Evolutionary conservation across 331 rosid species (phyloP), one percentile per base, ranked within the genome.

Genomic region (Pyracantha coccinea): DNA sequence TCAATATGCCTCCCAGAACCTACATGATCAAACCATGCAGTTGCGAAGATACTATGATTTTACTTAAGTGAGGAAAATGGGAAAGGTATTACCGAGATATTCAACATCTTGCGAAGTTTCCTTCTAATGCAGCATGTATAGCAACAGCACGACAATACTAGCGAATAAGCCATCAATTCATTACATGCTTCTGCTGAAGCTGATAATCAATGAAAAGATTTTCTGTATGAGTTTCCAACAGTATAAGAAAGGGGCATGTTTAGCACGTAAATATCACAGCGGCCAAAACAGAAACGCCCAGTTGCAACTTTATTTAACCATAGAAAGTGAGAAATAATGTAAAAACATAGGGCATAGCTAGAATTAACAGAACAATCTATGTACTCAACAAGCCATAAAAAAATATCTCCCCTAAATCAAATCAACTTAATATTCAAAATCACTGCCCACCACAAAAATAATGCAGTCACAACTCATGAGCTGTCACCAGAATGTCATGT

Each of bases 111-210:
- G 73, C 99, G 96, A 68, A 94, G 97, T 77, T 92, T 92, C 82
- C 99, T 92, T 85, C 99, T 87, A 44, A 90, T 60, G 63, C 95
- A 87, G 83, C 99, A 89, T 19, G 99, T 94, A 69, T 94, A 92
- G 85, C 99, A 94, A 84, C 97, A 94, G 78, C 97, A 94, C 12
- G 97, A 92, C 82, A 92, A 69, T 59, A 94, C 73, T 82, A 94
- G 80, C 1, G 99, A 86, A 88, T 94, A 94, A 23, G 97, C 99
- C 97, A 94, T 92, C 88, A 92, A 81, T 35, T 94, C 97, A 69
- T 92, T 94, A 72, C 97, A 94, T 54, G 93, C 96, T 73, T 94
- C 97, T 28, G 79, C 88, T 8, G 97, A 78, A 79, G 99, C 97
- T 94, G 93, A 74, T 77, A 75, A 81, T 77, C 32, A 78, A 29